Evolutionary conservation across 345 rosid species (phyloP).

Genomic region (Toxicodendron radicans): DNA sequence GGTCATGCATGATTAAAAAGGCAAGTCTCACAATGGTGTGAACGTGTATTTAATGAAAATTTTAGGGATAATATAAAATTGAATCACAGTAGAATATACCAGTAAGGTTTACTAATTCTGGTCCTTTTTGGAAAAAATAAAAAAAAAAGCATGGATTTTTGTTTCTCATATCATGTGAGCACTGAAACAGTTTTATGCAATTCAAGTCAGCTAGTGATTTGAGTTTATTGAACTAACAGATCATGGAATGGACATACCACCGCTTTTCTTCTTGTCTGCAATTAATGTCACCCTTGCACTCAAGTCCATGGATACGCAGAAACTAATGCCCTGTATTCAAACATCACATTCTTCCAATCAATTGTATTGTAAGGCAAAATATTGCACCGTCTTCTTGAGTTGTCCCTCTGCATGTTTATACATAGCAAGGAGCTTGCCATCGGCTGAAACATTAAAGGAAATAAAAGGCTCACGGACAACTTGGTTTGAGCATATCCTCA

Average conservation of each 20-base stretch:
- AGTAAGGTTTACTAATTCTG: not conserved
- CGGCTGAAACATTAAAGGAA: slow-evolving; percentile 76
- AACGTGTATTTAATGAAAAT: too few relatives aligned
- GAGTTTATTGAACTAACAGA: not conserved
- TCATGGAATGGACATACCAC: slow-evolving; percentile 34
- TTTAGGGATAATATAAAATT: too few relatives aligned
- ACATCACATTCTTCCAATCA: slow-evolving; percentile 10
- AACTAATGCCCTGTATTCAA: slow-evolving; percentile 62
- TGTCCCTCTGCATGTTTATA: slow-evolving; percentile 67
- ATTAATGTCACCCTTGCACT: slow-evolving; percentile 79
- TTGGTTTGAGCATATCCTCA: slow-evolving; percentile 52
- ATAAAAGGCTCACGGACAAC: slow-evolving; percentile 52
- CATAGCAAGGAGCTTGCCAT: slow-evolving; percentile 83
- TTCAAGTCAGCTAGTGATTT: not conserved
- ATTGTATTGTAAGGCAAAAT: slow-evolving; percentile 2
- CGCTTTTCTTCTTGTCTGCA: slow-evolving; percentile 39
- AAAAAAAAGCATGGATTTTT: not conserved
- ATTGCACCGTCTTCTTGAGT: slow-evolving; percentile 63
- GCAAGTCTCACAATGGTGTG: too few relatives aligned
- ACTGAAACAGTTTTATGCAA: not conserved
- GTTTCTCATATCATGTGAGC: not conserved
- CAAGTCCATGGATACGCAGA: slow-evolving; percentile 88
- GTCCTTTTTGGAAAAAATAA: not conserved
- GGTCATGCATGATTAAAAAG: not conserved
- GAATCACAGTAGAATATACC: too few relatives aligned